Conservation (phyloP, 2,329 filamentous ascomycete species). For the Didymella glomerata region DNA sequence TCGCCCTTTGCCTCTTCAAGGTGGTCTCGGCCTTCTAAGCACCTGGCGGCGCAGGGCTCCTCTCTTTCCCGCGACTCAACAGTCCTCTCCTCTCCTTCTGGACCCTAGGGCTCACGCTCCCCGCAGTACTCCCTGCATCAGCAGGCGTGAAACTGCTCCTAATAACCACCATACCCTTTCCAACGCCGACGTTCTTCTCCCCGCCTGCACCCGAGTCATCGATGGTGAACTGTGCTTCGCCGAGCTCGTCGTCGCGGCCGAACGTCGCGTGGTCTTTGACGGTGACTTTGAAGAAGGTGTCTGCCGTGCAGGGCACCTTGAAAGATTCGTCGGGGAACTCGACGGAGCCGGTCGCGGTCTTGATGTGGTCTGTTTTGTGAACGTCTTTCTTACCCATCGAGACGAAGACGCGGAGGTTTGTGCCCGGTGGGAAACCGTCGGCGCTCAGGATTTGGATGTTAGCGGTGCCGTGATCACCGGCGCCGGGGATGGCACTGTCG, state of each 20-base stretch:
- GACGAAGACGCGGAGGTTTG: constrained; percentile 81
- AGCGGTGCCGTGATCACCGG: constrained; percentile 75
- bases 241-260: constrained; percentile 81
- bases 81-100: constrained; percentile 53
- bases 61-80: constrained; percentile 54
- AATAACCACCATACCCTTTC: constrained; percentile 74
- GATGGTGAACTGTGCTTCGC: constrained; percentile 90
- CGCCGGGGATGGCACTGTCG: constrained; percentile 54
- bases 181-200: constrained; percentile 78
- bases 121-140: constrained; percentile 48
- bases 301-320: constrained; percentile 78
- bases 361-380: constrained; percentile 92
- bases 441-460: constrained; percentile 82
- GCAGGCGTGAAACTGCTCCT: constrained; percentile 73
- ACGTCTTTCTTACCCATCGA: constrained; percentile 76
- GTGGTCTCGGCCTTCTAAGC: constrained; percentile 6
- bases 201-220: constrained; percentile 74
- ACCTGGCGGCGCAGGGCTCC: constrained; percentile 20
- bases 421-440: constrained; percentile 75
- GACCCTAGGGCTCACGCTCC: constrained; percentile 42
- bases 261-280: constrained; percentile 88
- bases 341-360: constrained; percentile 67
- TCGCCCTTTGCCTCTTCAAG: background rate
- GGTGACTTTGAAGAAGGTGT: constrained; percentile 84
- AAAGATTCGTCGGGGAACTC: constrained; percentile 74